Evolutionary conservation across 2,329 filamentous ascomycete species (phyloP), one percentile per base, ranked within the genome.

Genomic region (Microcyclosporella mali): DNA sequence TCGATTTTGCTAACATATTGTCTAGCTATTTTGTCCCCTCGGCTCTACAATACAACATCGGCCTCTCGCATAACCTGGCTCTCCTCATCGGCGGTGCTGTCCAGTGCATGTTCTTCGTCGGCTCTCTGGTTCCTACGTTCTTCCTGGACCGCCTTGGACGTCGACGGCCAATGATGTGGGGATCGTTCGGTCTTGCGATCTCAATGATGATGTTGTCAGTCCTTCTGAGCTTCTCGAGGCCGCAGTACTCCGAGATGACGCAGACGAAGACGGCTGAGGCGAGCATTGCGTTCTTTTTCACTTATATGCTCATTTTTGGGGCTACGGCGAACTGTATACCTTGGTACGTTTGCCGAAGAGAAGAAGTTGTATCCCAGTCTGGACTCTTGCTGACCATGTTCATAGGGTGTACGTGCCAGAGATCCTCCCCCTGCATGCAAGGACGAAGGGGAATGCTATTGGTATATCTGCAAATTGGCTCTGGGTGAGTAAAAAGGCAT

Each of bases 231-330:
- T 71, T 73, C 59, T 62, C 66, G 4, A 43, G 41, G 6, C 49
- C 49, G 3, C 50, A 55, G 4, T 58, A 55, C 15, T 59, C 64
- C 41, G 55, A 59, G 4, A 43, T 50, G 3, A 44, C 66, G 4
- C 58, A 66, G 16, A 66, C 67, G 30, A 54, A 60, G 6, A 72
- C 71, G 6, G 61, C 69, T 0, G 65, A 65, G 12, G 71, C 69
- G 0, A 70, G 69, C 27, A 67, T 74, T 11, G 64, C 70, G 2
- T 74, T 74, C 56, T 73, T 73, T 59, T 73, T 74, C 56, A 68
- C 66, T 12, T 66, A 64, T 37, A 66, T 63, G 57, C 45, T 58
- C 14, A 42, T 53, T 8, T 56, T 58, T 41, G 69, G 69, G 3
- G 66, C 66, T 2, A 66, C 65, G 1, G 65, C 67, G 3, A 73